Evolutionary conservation across 371 early-diverging fungal genomes (phyloP), one percentile per base, ranked within the genome.

Genomic region (Circinella minor): DNA sequence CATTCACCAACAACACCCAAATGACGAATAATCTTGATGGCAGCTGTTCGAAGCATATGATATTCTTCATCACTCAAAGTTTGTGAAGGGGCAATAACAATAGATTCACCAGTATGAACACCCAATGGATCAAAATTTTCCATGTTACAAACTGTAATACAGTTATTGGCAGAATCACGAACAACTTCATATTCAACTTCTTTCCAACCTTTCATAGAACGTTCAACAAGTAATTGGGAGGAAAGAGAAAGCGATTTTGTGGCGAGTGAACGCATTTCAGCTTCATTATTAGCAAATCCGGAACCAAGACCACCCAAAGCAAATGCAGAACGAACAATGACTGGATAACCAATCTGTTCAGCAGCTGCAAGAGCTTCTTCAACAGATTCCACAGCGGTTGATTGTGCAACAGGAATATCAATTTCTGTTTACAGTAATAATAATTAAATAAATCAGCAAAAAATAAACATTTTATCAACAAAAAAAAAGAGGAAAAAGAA

Each of bases 71-170:
- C 98, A 62, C 87, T 89, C 65, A 96, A 82, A 11, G 98, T 97
- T 84, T 96, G 96, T 65, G 91, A 90, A n/a, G 98, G 98, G 17
- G 96, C 96, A 51, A 97, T 95, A 14, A 97, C 98, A 67, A 97
- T 97, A 37, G 95, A 94, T 82, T 97, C 98, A 67, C 98, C 98
- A 6, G 98, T 97, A 80, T 97, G 98, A 62, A 93, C 93, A 48
- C 96, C 94, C n/a, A 94, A 89, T 20, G 98, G 98, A 76, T 97
- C 98, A 87, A 97, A 96, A 91, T 97, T 97, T 80, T 97, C 96
- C 96, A 96, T 97, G 88, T 97, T 97, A 82, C 98, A 97, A 63
- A 97, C 95, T 34, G 98, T 96, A 70, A 97, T 94, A 81, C 98
- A 97, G 86, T 97, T 97, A 84, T 97, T 90, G 67, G 90, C 86